phyloP scores from a whole-genome alignment of 495 filamentous ascomycete genomes.

The Aspergillus haitiensis region DNA sequence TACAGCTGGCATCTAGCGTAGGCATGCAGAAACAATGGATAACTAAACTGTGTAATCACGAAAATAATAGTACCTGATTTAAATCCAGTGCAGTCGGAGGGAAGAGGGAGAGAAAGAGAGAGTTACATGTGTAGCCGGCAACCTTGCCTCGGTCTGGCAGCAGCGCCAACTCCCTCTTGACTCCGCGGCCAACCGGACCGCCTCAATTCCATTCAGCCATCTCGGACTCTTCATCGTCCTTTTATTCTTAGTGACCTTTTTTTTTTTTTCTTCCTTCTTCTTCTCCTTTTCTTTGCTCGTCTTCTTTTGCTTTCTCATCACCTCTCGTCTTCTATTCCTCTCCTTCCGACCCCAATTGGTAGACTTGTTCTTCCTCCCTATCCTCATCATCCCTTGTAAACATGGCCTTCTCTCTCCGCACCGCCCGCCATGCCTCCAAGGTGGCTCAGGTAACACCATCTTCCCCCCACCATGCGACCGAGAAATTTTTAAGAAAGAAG shows the following conservation, averaged over 20 bases:
- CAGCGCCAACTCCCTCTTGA: neutral
- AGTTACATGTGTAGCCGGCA: constrained; percentile 29
- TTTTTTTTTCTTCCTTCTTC: constrained; percentile 11
- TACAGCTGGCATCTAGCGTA: no score
- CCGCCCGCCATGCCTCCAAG: constrained; percentile 41
- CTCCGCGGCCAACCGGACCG: constrained; percentile 41
- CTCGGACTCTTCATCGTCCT: constrained; percentile 2
- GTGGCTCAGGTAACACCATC: constrained; percentile 37
- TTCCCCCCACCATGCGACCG: neutral
- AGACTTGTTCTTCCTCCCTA: neutral
- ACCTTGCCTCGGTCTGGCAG: constrained; percentile 32
- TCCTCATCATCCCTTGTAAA: constrained; percentile 5
- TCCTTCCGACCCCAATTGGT: neutral
- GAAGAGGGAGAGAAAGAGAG: no score
- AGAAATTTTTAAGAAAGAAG: neutral
- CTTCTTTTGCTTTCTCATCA: constrained; percentile 4
- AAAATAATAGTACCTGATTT: no score
- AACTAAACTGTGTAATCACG: no score
- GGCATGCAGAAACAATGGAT: no score
- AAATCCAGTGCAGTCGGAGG: no score
- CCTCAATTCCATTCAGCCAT: neutral
- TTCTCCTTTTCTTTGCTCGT: constrained; percentile 15
- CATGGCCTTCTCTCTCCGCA: constrained; percentile 41
- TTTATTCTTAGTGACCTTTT: constrained; percentile 11
- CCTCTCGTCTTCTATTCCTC: constrained; percentile 9